Evolutionary conservation across 805 yeast species (phyloP), one percentile per base, ranked within the genome.

Genomic region (Sugiyamaella floridensis): DNA sequence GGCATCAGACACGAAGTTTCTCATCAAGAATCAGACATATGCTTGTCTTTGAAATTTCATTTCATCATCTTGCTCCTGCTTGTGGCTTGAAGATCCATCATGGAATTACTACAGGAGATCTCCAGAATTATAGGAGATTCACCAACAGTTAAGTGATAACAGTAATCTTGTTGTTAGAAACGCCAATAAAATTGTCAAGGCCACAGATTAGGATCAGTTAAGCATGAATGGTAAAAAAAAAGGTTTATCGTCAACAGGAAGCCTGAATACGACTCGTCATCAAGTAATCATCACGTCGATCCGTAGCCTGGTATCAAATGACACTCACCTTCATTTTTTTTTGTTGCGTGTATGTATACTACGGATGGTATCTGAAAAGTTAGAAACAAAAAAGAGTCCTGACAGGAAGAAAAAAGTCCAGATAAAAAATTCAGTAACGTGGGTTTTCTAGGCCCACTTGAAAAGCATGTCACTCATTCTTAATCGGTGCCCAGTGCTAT

Each of bases 261-360:
- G 71, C 93, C 88, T 89, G 87, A 75, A 77, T 89, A 95, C 81
- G 97, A 89, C 97, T 89, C 97, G 97, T 89, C 97, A 89, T 90
- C 97, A 83, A 66, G 69, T 73, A 65, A 65, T 78, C 82, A 72
- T 77, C 81, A 76, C 49, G 34, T 18, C 47, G 32, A 32, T 28
- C 37, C 16, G 15, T 14, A 22, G 45, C 16, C 32, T 20, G 32
- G 34, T 43, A 43, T 28, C 18, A 14, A 19, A 32, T 11, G 12
- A 32, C 12, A 32, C 37, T 32, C 37, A 32, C 37, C 37, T 32
- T 32, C n/a, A 32, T 11, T 32, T 32, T 22, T 22, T 22, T 11
- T 32, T 32, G 3, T 22, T 22, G 26, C 37, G 37, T 32, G 37
- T 32, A 32, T 32, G n/a, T 32, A 32, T 11, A 10, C 37, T 32